Evolutionary conservation across 257 asterid species (phyloP).

Genomic region (Primulina huaijiensis): DNA sequence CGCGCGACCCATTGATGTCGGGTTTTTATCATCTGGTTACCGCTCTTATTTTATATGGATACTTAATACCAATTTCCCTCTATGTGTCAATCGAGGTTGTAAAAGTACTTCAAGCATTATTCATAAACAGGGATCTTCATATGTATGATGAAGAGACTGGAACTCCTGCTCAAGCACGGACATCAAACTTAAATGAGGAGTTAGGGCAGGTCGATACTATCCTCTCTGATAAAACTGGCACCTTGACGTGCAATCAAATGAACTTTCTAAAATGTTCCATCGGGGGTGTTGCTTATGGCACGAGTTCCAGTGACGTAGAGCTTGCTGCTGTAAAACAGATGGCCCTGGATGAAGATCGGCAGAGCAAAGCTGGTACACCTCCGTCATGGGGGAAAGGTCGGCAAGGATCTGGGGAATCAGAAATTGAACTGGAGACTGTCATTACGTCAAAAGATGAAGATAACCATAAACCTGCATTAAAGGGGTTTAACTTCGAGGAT

Average conservation of each 20-base stretch:
- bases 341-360: constrained; percentile 74
- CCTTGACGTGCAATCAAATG: constrained; percentile 98
- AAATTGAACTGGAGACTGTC: constrained; percentile 70
- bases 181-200: constrained; percentile 92
- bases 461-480: constrained; percentile 45
- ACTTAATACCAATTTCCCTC: constrained; percentile 90
- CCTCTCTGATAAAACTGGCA: constrained; percentile 93
- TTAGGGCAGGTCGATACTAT: constrained; percentile 91
- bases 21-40: constrained; percentile 79
- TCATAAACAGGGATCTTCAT: constrained; percentile 76
- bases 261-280: constrained; percentile 94
- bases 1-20: constrained; percentile 51
- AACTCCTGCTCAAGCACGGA: constrained; percentile 94
- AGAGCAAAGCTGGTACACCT: constrained; percentile 36
- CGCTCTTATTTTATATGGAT: constrained; percentile 89
- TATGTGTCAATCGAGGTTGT: constrained; percentile 92
- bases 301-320: constrained; percentile 80
- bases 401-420: constrained; percentile 37
- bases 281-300: constrained; percentile 77
- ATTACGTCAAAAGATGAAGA: constrained; percentile 53
- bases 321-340: constrained; percentile 87
- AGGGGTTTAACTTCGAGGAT: constrained; percentile 92
- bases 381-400: constrained; percentile 38
- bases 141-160: constrained; percentile 92
- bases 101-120: constrained; percentile 85